A percentile compares a stretch with the other conserved stretches of the same genome.
phyloP scores from a whole-genome alignment of 371 early-diverging fungal species.

The Blastocladiella emersonii region DNA sequence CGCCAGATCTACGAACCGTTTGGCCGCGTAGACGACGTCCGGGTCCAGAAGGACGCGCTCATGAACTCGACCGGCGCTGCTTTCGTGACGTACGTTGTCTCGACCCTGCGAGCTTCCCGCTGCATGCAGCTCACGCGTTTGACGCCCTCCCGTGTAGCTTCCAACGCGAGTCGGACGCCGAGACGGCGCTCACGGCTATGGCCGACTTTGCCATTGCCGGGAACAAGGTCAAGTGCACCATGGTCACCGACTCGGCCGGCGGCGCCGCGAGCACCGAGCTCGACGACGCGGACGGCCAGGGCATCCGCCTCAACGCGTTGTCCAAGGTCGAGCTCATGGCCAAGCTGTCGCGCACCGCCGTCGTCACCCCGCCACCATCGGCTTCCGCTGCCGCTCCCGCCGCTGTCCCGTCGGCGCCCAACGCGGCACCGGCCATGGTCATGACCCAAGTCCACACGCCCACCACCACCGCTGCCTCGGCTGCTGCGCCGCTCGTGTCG shows the following conservation, averaged over 20 bases:
- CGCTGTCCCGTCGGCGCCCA: no score
- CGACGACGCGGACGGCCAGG: background rate
- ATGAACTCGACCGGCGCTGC: conserved; percentile 60
- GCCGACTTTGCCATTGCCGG: conserved; percentile 3
- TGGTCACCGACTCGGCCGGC: background rate
- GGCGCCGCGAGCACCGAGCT: background rate
- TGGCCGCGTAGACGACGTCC: conserved; percentile 71
- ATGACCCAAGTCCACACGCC: no score
- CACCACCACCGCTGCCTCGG: conserved; percentile 3
- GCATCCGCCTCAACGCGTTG: conserved; percentile 38
- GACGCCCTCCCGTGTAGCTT: no score
- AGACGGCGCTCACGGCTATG: background rate
- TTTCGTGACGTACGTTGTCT: conserved; percentile 58
- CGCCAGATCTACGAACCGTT: conserved; percentile 70
- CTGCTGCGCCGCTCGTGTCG: conserved; percentile 7
- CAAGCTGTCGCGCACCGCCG: conserved; percentile 45
- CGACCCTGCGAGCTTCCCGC: no score
- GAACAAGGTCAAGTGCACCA: background rate
- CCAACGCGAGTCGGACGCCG: background rate
- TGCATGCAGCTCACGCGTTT: no score
- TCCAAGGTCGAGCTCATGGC: conserved; percentile 76
- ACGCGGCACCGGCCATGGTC: no score
- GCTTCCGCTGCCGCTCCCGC: conserved; percentile 10
- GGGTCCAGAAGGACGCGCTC: conserved; percentile 47
- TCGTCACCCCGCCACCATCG: conserved; percentile 8